These are phyloP conservation scores for Parietichytrium sp. DNA, from an alignment of 108 stramenopile genomes.

Conservation along the genomic window DNA sequence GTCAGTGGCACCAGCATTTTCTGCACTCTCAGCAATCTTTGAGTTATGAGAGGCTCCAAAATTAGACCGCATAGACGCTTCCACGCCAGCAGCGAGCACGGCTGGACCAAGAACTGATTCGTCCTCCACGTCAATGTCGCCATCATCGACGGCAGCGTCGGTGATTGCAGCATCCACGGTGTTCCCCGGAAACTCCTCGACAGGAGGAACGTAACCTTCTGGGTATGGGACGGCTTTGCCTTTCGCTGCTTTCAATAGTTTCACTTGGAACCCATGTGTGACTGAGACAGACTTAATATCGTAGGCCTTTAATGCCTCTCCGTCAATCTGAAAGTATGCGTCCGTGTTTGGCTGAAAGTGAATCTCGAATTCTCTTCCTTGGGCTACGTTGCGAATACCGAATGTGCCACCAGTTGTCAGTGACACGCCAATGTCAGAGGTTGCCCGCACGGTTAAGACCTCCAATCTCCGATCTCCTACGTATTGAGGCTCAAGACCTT, in stretches of 20 bases:
- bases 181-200: not conserved
- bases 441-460: not conserved
- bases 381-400: not conserved
- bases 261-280: not conserved
- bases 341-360: not conserved
- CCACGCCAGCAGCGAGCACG: not conserved
- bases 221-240: constrained; percentile 1
- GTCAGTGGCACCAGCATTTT: too few relatives aligned
- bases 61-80: too few relatives aligned
- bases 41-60: too few relatives aligned
- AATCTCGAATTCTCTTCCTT: not conserved
- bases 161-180: not conserved
- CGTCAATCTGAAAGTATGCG: constrained; percentile 22
- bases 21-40: not conserved
- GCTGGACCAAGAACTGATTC: not conserved
- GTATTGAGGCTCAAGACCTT: not conserved
- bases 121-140: not conserved
- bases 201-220: not conserved
- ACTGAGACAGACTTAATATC: constrained; percentile 4
- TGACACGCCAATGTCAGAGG: constrained; percentile 15
- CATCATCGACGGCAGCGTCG: not conserved
- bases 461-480: constrained; percentile 7
- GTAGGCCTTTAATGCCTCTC: not conserved
- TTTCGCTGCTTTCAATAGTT: not conserved
- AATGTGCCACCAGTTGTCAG: not conserved